Base-by-base conservation (phyloP, 768 basidiomycete genomes). In the Dentipellis sp. region DNA sequence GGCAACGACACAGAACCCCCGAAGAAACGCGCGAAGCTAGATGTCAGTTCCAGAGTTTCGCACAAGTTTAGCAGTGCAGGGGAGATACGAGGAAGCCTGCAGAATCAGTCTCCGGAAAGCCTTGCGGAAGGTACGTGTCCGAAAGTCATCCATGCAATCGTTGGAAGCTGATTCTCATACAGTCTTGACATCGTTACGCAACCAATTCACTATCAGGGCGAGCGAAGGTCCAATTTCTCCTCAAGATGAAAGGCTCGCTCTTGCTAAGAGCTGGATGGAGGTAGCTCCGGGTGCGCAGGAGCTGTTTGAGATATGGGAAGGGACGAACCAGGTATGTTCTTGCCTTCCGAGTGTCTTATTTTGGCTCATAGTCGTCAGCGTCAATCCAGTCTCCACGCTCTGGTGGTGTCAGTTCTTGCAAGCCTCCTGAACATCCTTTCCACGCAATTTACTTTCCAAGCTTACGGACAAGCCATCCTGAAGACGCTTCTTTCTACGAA, bases 401-500 rank as follows among this genome's bases (percentile, higher is more conserved):
- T 77, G 11, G 59, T 83, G 19, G 57, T 82, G 0, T 79, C 83
- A 0, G 61, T 83, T 0, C 63, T 92, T 7, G 76, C 87, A 0
- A 74, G 79, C 0, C 59, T 89, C n/a, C 64, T 92, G 55, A 74
- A 71, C 4, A 69, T 93, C 0, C 70, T 88, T 12, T 82, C 86
- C 3, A 71, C 75, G 3, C 88, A 91, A 51, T 86, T 87, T 58
- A 77, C 82, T 3, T 79, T 82, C 63, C 88, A 91, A 59, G 58
- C 75, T 0, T 65, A 79, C 21, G 88, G 88, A 0, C 70, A 78
- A 38, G 76, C 86, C 0, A 78, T 92, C 36, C 69, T 88, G 51
- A 84, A 82, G 61, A 72, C 67, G 1, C 63, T 90, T 10, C 71
- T 92, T 37, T 76, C 78, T 1, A 74, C 79, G 0, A 69, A 75